A percentile compares a stretch with the other conserved stretches of the same genome.
Evolutionary conservation across 176 grass and related monocot genomes (phyloP).

Genomic region (Musa itinerans): DNA sequence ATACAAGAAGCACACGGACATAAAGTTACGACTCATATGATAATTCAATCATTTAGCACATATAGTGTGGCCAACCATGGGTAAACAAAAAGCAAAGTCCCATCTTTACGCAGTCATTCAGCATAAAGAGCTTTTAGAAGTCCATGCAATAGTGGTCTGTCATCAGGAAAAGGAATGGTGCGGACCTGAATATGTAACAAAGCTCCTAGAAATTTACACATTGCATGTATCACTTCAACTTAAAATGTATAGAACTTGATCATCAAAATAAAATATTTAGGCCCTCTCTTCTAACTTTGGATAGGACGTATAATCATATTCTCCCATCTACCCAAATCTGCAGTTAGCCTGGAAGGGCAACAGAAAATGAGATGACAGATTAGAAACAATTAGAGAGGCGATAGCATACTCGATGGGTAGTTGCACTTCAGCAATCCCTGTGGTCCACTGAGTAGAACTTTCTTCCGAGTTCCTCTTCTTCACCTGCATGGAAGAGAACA

Average conservation of each 20-base stretch:
- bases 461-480: slow-evolving; percentile 95
- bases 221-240: too few relatives aligned
- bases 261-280: too few relatives aligned
- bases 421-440: slow-evolving; percentile 70
- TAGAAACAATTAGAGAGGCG: background rate
- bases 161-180: background rate
- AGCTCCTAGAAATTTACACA: too few relatives aligned
- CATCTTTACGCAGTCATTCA: too few relatives aligned
- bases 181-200: background rate
- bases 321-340: background rate
- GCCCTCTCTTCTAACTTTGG: background rate
- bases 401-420: slow-evolving; percentile 17
- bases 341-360: background rate
- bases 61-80: too few relatives aligned
- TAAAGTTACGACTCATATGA: too few relatives aligned
- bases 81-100: too few relatives aligned
- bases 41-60: too few relatives aligned
- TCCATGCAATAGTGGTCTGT: background rate
- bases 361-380: background rate
- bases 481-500: slow-evolving; percentile 39
- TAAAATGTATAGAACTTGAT: too few relatives aligned
- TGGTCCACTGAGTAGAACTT: slow-evolving; percentile 96
- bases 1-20: too few relatives aligned
- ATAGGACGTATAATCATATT: too few relatives aligned
- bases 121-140: too few relatives aligned